A percentile compares a stretch with the other conserved stretches of the same genome.
Evolutionary conservation across 257 asterid genomes (phyloP).

Genomic region (Plectranthus barbatus): DNA sequence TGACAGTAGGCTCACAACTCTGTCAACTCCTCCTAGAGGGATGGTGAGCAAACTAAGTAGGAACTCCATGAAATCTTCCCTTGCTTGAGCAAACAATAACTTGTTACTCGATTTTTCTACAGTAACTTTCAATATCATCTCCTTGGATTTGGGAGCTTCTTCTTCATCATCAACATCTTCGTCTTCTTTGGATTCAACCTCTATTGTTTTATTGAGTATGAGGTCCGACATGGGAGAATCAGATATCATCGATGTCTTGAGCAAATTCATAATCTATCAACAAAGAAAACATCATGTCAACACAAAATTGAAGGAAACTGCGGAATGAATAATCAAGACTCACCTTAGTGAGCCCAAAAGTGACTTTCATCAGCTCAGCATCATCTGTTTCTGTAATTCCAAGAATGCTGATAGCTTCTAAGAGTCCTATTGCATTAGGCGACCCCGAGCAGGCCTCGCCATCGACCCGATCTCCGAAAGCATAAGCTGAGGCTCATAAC

Average conservation of each 20-base stretch:
- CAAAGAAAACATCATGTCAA: not conserved
- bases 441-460: not conserved
- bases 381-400: conserved; percentile 7
- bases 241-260: conserved; percentile 2
- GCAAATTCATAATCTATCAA: conserved; percentile 15
- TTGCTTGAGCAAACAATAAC: conserved; percentile 11
- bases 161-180: not conserved
- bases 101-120: conserved; percentile 8
- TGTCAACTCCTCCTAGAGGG: conserved; percentile 7
- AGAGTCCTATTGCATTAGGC: not conserved
- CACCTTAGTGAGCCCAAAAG: conserved; percentile 15
- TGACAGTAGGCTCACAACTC: not conserved
- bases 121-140: not conserved
- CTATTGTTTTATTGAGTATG: not conserved
- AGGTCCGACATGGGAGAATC: conserved; percentile 12
- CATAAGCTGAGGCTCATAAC: no score
- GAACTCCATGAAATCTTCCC: conserved; percentile 1
- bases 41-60: not conserved
- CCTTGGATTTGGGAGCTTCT: not conserved
- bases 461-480: no score
- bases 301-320: not conserved
- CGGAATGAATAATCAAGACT: not conserved
- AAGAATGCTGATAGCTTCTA: not conserved
- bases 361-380: not conserved
- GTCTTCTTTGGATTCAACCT: not conserved